phyloP scores from a whole-genome alignment of 495 filamentous ascomycete species.

The Xylaria acuta region DNA sequence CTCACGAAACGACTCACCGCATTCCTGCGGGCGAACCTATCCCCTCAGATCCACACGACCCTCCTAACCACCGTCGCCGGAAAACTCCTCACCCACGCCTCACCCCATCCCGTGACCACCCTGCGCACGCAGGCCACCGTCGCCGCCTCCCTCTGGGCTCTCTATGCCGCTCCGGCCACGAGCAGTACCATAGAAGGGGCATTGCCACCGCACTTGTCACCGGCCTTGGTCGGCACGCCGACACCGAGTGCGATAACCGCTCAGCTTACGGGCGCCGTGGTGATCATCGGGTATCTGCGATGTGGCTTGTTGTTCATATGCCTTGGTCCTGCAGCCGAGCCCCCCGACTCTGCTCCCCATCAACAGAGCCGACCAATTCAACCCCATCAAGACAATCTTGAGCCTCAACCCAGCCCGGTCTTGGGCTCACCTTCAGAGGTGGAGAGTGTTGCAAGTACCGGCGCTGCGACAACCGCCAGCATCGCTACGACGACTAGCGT shows the following conservation, averaged over 20 bases:
- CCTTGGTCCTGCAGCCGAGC: constrained; percentile 49
- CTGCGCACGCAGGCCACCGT: constrained; percentile 57
- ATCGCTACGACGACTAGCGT: constrained; percentile 34
- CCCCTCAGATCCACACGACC: constrained; percentile 47
- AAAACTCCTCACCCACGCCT: constrained; percentile 57
- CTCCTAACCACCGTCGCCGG: constrained; percentile 55
- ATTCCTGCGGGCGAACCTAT: constrained; percentile 57
- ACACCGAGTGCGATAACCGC: constrained; percentile 49
- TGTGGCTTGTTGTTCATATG: constrained; percentile 62
- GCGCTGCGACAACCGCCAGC: constrained; percentile 42
- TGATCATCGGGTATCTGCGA: constrained; percentile 53
- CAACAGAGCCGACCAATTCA: constrained; percentile 31
- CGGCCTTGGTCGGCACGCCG: not conserved
- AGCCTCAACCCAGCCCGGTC: constrained; percentile 30
- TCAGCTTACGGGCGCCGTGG: constrained; percentile 53
- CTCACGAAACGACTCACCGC: constrained; percentile 55
- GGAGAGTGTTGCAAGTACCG: constrained; percentile 40
- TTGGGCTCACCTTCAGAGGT: constrained; percentile 46
- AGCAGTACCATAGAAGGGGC: constrained; percentile 27
- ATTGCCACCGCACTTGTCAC: constrained; percentile 21
- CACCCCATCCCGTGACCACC: constrained; percentile 45
- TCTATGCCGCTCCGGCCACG: constrained; percentile 39
- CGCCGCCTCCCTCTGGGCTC: constrained; percentile 54
- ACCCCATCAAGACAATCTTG: constrained; percentile 18
- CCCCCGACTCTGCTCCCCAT: constrained; percentile 19